Base-by-base conservation (phyloP, 495 filamentous ascomycete species). In the Jackrogersella multiformis region DNA sequence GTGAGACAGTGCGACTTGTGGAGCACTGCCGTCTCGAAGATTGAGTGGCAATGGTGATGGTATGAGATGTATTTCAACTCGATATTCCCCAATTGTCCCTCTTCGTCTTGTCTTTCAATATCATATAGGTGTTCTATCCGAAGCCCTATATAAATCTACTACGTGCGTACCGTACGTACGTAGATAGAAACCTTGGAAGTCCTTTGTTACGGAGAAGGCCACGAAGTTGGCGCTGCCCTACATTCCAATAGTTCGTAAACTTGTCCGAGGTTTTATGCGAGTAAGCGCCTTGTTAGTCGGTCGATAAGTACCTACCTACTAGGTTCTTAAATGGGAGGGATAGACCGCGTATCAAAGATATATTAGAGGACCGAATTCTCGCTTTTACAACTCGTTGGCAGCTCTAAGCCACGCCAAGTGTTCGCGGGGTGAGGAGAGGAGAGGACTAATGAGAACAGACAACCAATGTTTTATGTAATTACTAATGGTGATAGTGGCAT, bases 1-100 rank as follows among this genome's bases (percentile, higher is more conserved):
- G 44, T 58, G 38, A 45, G 67, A 65, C 42, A 65, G 65, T 65
- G 42, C 61, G 56, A 70, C 44, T 8, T 57, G 67, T 65, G 61
- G 67, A 51, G 67, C 59, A 46, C 18, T 13, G 20, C 8, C 16
- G 16, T 23, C 32, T 56, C 53, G 42, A 56, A 24, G 23, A 60
- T 41, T 53, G 53, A 13, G 42, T 46, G 62, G 46, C 57, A 59
- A 55, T 62, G 56, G 52, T 56, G 57, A 64, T 32, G 56, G 39
- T 34, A 60, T 49, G 42, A 5, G 24, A 46, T 15, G 51, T 63
- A 63, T 63, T 56, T 57, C 44, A 64, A 49, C 20, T 38, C 36
- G 61, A 64, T 51, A 34, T 26, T 52, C 41, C 34, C 49, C 61
- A 64, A 23, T 12, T 56, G 0, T 41, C 21, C 51, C 15, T 34